Percentiles rank a stretch among this genome's conserved stretches.
Evolutionary conservation across 495 filamentous ascomycete species (phyloP).

Genomic region (Penicillium goetzii): DNA sequence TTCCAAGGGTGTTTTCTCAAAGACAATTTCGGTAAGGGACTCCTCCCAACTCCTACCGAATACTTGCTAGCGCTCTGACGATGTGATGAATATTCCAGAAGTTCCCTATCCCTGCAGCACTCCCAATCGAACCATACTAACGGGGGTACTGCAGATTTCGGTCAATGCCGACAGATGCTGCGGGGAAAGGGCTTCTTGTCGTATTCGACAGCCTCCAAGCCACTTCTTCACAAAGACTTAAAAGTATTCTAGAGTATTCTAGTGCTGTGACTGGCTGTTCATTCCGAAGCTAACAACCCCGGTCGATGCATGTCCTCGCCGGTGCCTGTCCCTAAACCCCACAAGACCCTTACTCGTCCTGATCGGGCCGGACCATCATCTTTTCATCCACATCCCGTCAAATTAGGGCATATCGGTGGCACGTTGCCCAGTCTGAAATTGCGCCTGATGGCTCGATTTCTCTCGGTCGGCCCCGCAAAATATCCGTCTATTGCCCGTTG

Average conservation of each 20-base stretch:
- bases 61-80: background rate
- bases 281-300: conserved; percentile 4
- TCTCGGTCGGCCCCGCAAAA: conserved; percentile 10
- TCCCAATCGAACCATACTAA: background rate
- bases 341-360: background rate
- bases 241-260: conserved; percentile 2
- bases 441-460: background rate
- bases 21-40: background rate
- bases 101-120: background rate
- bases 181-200: conserved; percentile 9
- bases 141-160: conserved; percentile 5
- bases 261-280: background rate
- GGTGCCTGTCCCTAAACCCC: conserved; percentile 1
- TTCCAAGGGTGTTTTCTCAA: background rate
- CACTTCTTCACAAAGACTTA: conserved; percentile 8
- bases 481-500: conserved; percentile 11
- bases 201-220: background rate
- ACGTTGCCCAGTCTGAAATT: background rate
- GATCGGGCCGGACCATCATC: background rate
- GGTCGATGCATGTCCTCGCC: background rate
- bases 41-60: background rate
- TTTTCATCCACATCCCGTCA: background rate
- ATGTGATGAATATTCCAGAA: conserved; percentile 7
- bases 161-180: conserved; percentile 5
- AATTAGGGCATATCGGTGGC: background rate